A percentile compares a stretch with the other conserved stretches of the same genome.
These are phyloP conservation scores for Candida dubliniensis DNA, from an alignment of 1,139 yeast species.

Conservation along the genomic window DNA sequence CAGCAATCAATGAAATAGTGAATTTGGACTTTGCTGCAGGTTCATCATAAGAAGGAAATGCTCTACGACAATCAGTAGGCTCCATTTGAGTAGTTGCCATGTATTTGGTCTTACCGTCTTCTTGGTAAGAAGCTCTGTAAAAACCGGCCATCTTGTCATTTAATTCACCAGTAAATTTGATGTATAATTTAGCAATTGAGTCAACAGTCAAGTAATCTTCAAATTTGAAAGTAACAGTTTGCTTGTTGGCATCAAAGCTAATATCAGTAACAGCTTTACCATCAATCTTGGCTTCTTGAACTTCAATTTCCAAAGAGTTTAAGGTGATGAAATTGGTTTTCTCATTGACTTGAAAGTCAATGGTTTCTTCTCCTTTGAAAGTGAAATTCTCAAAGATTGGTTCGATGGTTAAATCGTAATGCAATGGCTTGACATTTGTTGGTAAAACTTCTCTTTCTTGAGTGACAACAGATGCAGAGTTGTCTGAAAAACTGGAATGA, in stretches of 20 bases:
- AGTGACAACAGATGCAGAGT: constrained; percentile 19
- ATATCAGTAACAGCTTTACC: constrained; percentile 33
- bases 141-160: constrained; percentile 88
- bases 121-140: constrained; percentile 69
- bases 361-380: constrained; percentile 64
- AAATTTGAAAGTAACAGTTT: constrained; percentile 65
- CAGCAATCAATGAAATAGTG: constrained; percentile 62
- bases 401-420: constrained; percentile 69
- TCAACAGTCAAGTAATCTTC: constrained; percentile 48
- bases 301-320: constrained; percentile 65
- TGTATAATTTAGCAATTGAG: constrained; percentile 41
- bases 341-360: constrained; percentile 64
- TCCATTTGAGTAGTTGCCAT: constrained; percentile 88
- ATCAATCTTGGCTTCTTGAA: constrained; percentile 51
- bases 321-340: constrained; percentile 51
- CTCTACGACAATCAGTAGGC: constrained; percentile 86
- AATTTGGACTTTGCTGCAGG: constrained; percentile 83
- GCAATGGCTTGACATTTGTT: constrained; percentile 66
- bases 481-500: constrained; percentile 11
- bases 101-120: constrained; percentile 59
- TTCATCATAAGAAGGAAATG: constrained; percentile 90
- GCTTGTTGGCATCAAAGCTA: constrained; percentile 52
- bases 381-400: constrained; percentile 73
- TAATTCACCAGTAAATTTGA: constrained; percentile 68
- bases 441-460: constrained; percentile 68